Evolutionary conservation across 441 rosid genomes (phyloP), one percentile per base, ranked within the genome.

Genomic region (Erysimum cheiri): DNA sequence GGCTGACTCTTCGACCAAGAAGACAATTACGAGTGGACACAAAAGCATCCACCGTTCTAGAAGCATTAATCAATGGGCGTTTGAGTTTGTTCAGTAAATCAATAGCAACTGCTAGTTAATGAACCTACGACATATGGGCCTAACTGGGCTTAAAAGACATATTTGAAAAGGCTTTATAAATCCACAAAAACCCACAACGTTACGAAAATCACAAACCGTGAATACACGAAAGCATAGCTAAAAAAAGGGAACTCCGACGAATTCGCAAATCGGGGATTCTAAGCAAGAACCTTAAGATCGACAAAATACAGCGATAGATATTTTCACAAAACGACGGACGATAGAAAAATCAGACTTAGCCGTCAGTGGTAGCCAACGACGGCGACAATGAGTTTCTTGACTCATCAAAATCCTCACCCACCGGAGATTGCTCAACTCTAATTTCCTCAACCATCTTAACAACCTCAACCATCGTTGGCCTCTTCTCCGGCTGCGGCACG

Each of bases 351-450:
- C 60, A 76, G 43, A 64, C 52, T 5, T 26, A 71, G 4, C 91
- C 91, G 60, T 92, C 98, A 10, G 97, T 91, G 54, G 97, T 89
- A 60, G 87, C 89, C 13, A 93, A 80, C 28, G 97, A 93, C 33
- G 96, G 97, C 1, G 97, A 94, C 59, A 94, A 75, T 0, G 99
- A 94, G 74, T 83, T 85, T 33, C 98, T 88, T 1, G 98, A 88
- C 81, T 92, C 99, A 32, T 94, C 97, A 40, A 83, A 94, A 22
- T 92, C 98, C 39, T 94, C 98, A 9, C 98, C 97, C 0, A 90
- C 62, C 35, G 98, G 99, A 0, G 98, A 94, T 70, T 92, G 97
- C 81, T 94, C 98, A 59, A 88, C 96, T 74, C 97, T 79, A 47
- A 92, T 86, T 55, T 90, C 94, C 71, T 90, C 94, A 4, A 95